Conservation (phyloP, 2,329 filamentous ascomycete genomes). For the Zymoseptoria crescenta region DNA sequence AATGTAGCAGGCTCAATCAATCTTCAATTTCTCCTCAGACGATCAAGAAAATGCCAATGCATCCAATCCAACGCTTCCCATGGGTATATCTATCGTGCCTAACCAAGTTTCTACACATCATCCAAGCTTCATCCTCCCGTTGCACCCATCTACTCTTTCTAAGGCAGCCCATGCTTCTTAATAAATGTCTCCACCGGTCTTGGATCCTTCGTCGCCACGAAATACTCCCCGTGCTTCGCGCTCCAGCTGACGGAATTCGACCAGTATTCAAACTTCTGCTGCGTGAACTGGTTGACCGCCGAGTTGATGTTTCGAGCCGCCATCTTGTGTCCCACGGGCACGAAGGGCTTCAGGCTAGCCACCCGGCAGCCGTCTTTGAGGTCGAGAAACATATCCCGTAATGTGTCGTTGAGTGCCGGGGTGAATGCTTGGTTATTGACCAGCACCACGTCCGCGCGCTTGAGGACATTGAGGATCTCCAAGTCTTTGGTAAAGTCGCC, state of each 20-base stretch:
- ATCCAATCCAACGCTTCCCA: neutral
- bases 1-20: neutral
- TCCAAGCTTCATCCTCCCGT: neutral
- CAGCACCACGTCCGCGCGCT: slow-evolving; percentile 85
- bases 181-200: slow-evolving; percentile 45
- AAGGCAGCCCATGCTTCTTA: slow-evolving; percentile 26
- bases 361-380: slow-evolving; percentile 85
- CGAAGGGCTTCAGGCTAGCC: slow-evolving; percentile 86
- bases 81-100: neutral
- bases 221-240: slow-evolving; percentile 69
- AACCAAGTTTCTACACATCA: neutral
- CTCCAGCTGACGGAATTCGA: slow-evolving; percentile 80
- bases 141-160: neutral
- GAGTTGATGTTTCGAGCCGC: slow-evolving; percentile 68
- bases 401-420: slow-evolving; percentile 71
- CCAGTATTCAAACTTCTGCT: slow-evolving; percentile 63
- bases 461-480: slow-evolving; percentile 63
- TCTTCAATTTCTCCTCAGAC: neutral
- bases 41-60: neutral
- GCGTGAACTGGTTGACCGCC: slow-evolving; percentile 71
- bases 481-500: slow-evolving; percentile 76
- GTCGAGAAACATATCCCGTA: slow-evolving; percentile 86
- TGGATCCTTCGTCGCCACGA: slow-evolving; percentile 72
- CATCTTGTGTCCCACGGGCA: slow-evolving; percentile 69
- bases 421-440: slow-evolving; percentile 98